Percentiles rank a stretch among this genome's conserved stretches.
Evolutionary conservation across 768 basidiomycete species (phyloP).

Genomic region (Tremella mesenterica): DNA sequence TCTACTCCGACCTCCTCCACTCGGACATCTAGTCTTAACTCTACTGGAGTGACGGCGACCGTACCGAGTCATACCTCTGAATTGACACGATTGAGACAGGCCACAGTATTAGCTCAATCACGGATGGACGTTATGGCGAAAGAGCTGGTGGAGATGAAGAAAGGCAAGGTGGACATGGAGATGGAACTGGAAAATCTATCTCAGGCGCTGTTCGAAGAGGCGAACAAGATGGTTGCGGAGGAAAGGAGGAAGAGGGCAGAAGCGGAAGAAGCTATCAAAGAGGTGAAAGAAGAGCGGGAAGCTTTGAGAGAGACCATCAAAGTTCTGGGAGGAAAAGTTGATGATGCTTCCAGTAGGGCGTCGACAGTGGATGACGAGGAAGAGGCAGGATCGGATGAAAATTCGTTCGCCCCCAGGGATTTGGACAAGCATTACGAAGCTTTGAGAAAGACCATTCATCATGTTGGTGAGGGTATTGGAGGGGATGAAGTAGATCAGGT

Average conservation of each 20-base stretch:
- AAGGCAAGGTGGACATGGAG: constrained; percentile 43
- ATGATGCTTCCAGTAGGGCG: constrained; percentile 9
- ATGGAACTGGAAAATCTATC: constrained; percentile 41
- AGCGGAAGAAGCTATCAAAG: constrained; percentile 37
- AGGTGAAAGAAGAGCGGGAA: constrained; percentile 34
- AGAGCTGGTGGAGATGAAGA: constrained; percentile 39
- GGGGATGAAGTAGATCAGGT: neutral
- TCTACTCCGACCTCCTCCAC: constrained; percentile 2
- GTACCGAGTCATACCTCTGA: constrained; percentile 12
- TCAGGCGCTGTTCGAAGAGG: constrained; percentile 45
- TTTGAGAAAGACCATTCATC: constrained; percentile 33
- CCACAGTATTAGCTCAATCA: constrained; percentile 18
- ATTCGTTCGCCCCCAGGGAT: constrained; percentile 23
- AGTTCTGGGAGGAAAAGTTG: constrained; percentile 31
- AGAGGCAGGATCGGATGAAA: neutral
- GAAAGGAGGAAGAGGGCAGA: constrained; percentile 37
- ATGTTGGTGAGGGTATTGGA: constrained; percentile 15
- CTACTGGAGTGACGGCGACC: neutral
- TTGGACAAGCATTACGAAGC: constrained; percentile 39
- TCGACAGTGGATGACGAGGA: constrained; percentile 9
- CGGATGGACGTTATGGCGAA: constrained; percentile 27
- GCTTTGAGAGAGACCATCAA: constrained; percentile 32
- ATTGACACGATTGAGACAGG: constrained; percentile 18
- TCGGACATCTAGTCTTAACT: neutral
- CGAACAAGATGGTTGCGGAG: constrained; percentile 46